Evolutionary conservation across 257 asterid species (phyloP).

Genomic region (Salvia rosmarinus): DNA sequence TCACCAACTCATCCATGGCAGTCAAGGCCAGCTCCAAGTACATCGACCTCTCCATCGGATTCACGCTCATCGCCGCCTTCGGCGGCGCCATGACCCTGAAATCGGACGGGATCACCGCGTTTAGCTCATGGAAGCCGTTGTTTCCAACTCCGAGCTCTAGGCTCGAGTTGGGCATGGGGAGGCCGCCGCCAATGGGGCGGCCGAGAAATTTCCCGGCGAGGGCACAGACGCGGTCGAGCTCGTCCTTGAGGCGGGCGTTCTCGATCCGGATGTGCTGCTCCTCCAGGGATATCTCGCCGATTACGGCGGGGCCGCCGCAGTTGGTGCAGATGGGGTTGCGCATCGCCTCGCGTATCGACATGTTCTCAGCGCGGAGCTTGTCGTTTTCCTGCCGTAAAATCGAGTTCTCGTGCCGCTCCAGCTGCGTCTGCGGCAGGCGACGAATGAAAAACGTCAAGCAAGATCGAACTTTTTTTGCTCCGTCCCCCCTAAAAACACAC

Average conservation of each 20-base stretch:
- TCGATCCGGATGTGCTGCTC: conserved; percentile 67
- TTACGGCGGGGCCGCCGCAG: conserved; percentile 65
- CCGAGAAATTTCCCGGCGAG: conserved; percentile 58
- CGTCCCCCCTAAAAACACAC: neutral
- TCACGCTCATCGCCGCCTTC: conserved; percentile 27
- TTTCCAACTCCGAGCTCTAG: conserved; percentile 80
- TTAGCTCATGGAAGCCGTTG: conserved; percentile 51
- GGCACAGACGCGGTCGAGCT: conserved; percentile 56
- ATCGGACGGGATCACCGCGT: conserved; percentile 49
- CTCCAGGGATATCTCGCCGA: conserved; percentile 61
- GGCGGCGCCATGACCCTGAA: conserved; percentile 33
- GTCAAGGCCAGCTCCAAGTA: conserved; percentile 82
- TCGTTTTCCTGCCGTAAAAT: conserved; percentile 61
- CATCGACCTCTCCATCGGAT: conserved; percentile 65
- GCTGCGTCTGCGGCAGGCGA: conserved; percentile 47
- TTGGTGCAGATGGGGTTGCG: conserved; percentile 60
- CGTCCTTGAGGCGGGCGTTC: conserved; percentile 63
- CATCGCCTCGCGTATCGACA: conserved; percentile 59
- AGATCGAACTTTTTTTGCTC: neutral
- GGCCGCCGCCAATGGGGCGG: conserved; percentile 38
- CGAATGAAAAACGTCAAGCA: neutral
- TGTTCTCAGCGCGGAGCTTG: conserved; percentile 62
- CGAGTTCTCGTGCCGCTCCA: conserved; percentile 64
- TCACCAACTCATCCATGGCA: conserved; percentile 86
- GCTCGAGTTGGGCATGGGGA: conserved; percentile 55